These are phyloP conservation scores for Solanum sejunctum DNA, from an alignment of 257 asterid species.

Conservation along the genomic window DNA sequence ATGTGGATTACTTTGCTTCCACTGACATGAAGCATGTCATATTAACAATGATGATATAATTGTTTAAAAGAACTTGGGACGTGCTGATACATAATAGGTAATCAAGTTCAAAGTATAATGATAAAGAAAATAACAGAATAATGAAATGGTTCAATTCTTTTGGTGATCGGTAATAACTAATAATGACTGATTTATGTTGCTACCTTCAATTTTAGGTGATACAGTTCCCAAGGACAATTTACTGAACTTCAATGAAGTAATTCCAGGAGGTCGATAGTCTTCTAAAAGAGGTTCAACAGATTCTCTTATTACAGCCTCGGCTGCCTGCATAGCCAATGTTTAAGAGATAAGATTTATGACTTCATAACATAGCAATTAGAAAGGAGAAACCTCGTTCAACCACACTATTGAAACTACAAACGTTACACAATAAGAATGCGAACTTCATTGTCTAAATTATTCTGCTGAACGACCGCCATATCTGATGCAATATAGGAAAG, in stretches of 20 bases:
- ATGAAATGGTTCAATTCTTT: not conserved
- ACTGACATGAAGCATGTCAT: not conserved
- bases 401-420: not conserved
- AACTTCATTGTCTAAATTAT: not conserved
- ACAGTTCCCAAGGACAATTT: conserved; percentile 92
- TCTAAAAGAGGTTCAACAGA: conserved; percentile 95
- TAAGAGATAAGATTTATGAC: not conserved
- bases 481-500: not conserved
- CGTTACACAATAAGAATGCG: not conserved
- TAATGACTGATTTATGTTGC: not conserved
- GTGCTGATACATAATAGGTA: not conserved
- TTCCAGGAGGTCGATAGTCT: conserved; percentile 89
- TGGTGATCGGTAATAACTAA: not conserved
- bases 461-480: not conserved
- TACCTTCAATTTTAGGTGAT: conserved; percentile 98
- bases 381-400: not conserved
- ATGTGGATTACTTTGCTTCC: not conserved
- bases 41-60: not conserved
- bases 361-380: not conserved
- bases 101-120: not conserved
- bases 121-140: not conserved
- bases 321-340: conserved; percentile 52
- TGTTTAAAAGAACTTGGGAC: not conserved
- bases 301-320: conserved; percentile 84
- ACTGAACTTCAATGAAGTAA: conserved; percentile 76